Base-by-base conservation (phyloP, 257 asterid genomes). In the Capsicum baccatum region DNA sequence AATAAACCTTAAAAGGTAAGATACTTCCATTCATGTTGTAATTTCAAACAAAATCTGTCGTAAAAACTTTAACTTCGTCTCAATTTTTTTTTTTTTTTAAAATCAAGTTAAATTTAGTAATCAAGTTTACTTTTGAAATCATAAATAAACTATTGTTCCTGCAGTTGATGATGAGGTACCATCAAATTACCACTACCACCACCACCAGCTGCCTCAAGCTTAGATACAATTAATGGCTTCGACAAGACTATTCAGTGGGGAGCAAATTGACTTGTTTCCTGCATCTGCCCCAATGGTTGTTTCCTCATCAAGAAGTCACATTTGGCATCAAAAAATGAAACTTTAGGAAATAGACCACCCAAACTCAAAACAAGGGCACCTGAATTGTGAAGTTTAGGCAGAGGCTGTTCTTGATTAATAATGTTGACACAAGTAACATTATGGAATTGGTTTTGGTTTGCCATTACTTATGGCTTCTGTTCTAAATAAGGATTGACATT, bases 341-440 rank as follows among this genome's bases (percentile, higher is more conserved):
- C 39, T 79, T 79, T 78, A 5, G 86, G 84, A 26, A 79, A 26
- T 86, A 83, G 84, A 21, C 68, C 78, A 0, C 67, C 71, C 47
- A 26, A 26, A 26, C 33, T 26, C 33, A 1, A 26, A 26, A 48
- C 66, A 0, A 26, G 35, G 50, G 56, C 66, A 6, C 91, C 91
- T 3, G 73, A 57, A 89, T 85, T 87, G 48, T 87, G 90, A 83
- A 90, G 85, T 50, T 85, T 89, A 1, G 86, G 82, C n/a, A 73
- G 90, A 52, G 90, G 90, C 63, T 74, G 88, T 11, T 88, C 89
- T 69, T 60, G 85, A 13, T 58, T 85, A 66, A 79, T 54, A 54
- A 73, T 79, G 26, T 82, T 83, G 73, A 83, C 50, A 74, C 57
- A 86, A n/a, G 84, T 9, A 50, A 17, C 64, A 88, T 81, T 79